Evolutionary conservation across 164 flowering plant species (phyloP), one percentile per base, ranked within the genome.

Genomic region (Stephania cephalantha): DNA sequence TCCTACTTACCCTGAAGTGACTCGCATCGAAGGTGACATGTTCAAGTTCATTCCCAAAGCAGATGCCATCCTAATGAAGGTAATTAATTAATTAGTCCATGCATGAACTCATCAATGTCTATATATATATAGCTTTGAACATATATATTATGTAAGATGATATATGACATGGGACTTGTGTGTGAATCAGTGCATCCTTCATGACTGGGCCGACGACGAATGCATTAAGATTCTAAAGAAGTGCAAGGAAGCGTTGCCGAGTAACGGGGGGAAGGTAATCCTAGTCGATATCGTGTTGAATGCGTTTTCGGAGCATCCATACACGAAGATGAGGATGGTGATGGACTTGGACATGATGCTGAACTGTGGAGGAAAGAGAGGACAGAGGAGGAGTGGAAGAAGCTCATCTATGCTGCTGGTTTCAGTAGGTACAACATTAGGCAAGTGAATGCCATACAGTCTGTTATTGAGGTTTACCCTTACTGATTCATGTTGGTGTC

Each of bases 341-440:
- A 79, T 74, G 31, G 86, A 83, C 52, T 67, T 84, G 81, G 50
- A 69, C 72, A 86, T 86, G 88, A 81, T 86, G 85, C 55, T 74
- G 5, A 48, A 71, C 53, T 65, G 76, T 6, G 77, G 75, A 42
- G 88, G 90, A 80, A 68, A 61, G 88, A 85, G 63, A 78, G 90
- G 61, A 83, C 78, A 25, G 81, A 78, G 64, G 77, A 75, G n/a
- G 86, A 87, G 71, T 85, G 90, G 88, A 76, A 79, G 68, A 80
- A 71, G 18, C 81, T 86, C 42, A 75, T 86, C 46, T n/a, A 30
- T 9, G 78, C 53, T 46, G 87, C 84, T 8, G 86, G 89, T 2
- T 86, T 82, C 65, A 63, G 46, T 6, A 48, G 72, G 44, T 78
- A 74, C 65, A 85, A 81, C 45, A 82, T 86, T 3, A 75, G 55